A percentile compares a stretch with the other conserved stretches of the same genome.
Conservation (phyloP, 441 rosid species). For the Gossypium schwendimanii region DNA sequence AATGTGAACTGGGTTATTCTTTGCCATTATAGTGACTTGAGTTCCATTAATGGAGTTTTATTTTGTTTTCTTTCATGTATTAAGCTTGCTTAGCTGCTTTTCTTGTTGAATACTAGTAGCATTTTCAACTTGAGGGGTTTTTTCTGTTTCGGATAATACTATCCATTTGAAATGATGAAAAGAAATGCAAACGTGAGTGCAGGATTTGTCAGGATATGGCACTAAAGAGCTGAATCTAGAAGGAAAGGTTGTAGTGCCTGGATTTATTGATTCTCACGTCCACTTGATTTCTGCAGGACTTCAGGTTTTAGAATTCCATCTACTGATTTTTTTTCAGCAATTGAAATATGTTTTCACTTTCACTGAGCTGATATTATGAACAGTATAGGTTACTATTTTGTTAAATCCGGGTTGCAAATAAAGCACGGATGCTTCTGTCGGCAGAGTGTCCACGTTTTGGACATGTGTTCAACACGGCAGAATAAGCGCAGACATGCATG, state of each 20-base stretch:
- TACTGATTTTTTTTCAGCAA: background rate
- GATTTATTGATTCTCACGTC: conserved; percentile 89
- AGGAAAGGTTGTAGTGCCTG: conserved; percentile 78
- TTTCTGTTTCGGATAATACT: background rate
- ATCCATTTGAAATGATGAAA: background rate
- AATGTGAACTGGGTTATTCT: background rate
- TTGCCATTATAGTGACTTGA: background rate
- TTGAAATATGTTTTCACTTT: background rate
- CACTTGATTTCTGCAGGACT: conserved; percentile 66
- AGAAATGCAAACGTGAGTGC: conserved; percentile 13
- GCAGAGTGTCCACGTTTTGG: background rate
- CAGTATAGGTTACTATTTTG: background rate
- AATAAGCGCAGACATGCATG: too few relatives aligned
- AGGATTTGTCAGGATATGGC: conserved; percentile 49
- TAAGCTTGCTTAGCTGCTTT: conserved; percentile 1
- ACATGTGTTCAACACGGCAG: background rate
- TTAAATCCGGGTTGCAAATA: background rate
- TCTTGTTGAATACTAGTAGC: conserved; percentile 1
- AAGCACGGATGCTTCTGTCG: background rate
- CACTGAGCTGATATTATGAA: background rate
- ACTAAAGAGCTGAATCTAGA: conserved; percentile 59
- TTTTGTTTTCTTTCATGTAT: background rate
- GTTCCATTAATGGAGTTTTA: background rate
- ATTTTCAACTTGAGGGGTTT: background rate
- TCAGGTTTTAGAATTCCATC: conserved; percentile 39